Percentiles rank a stretch among this genome's conserved stretches.
These are phyloP conservation scores for Pelargonium australe DNA, from an alignment of 441 rosid genomes.

Conservation along the genomic window DNA sequence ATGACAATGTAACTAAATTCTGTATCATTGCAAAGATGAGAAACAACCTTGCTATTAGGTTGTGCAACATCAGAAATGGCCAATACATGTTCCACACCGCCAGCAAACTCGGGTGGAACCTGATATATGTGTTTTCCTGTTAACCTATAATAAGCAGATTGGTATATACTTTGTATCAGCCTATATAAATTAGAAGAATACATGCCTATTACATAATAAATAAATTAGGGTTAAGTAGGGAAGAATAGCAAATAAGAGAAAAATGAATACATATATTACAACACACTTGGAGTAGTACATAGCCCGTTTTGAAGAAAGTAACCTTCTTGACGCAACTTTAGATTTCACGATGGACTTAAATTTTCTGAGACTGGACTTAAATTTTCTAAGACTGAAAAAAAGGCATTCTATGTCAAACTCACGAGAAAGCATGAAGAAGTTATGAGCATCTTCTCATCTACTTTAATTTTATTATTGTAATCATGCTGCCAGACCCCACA, in stretches of 20 bases:
- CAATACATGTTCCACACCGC: conserved; percentile 67
- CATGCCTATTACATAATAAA: neutral
- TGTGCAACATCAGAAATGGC: conserved; percentile 65
- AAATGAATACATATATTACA: neutral
- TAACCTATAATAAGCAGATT: conserved; percentile 44
- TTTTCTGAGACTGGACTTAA: neutral
- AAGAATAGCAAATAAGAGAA: neutral
- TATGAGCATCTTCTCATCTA: neutral
- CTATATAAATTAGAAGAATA: conserved; percentile 4
- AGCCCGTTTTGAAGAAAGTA: neutral
- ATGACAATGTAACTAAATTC: conserved; percentile 6
- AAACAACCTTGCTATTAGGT: conserved; percentile 49
- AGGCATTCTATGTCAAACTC: neutral
- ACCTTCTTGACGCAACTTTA: neutral
- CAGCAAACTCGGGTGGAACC: conserved; percentile 66
- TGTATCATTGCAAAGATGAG: conserved; percentile 6
- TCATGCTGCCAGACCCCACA: too few relatives aligned
- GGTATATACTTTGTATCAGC: conserved; percentile 12
- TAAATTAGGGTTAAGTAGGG: neutral
- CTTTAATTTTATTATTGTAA: neutral
- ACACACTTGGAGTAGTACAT: neutral
- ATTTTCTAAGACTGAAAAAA: too few relatives aligned
- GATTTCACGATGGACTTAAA: neutral
- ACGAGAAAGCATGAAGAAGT: neutral
- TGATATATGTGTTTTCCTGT: conserved; percentile 77